Evolutionary conservation across 2,329 filamentous ascomycete genomes (phyloP), one percentile per base, ranked within the genome.

Genomic region (Colletotrichum agaves): DNA sequence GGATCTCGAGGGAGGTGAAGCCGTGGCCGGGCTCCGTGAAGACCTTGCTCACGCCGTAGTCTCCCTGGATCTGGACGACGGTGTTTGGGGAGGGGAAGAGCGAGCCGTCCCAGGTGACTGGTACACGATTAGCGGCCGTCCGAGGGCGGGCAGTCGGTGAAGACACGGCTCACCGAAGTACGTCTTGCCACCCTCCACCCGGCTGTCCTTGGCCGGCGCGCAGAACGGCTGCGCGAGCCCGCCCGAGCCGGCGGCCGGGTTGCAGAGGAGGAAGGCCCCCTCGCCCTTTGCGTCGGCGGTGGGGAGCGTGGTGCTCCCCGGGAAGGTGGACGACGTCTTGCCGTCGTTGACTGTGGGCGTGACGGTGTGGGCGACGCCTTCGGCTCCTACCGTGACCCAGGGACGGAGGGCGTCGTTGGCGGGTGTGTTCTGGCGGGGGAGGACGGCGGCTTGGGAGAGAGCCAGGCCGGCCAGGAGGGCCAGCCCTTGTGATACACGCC

Each of bases 41-140:
- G 27, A 43, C 46, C 3, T 69, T 57, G 8, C 50, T 47, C n/a
- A 39, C 53, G 55, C 58, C 55, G 44, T 44, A 70, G 52, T 67
- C 69, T 15, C 70, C 70, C 44, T 70, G 60, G 27, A 71, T 47
- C 41, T 64, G 56, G 35, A 71, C 35, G 44, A 59, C 55, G 7
- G 69, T 66, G 52, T 43, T 63, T 5, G 64, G 58, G 21, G 41
- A 41, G 39, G 70, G 52, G 44, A 71, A 71, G 37, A 71, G 46
- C n/a, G 41, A 46, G 11, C 58, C 39, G 44, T 71, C 70, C 70
- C 70, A 71, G 10, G 70, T 70, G 50, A 71, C 70, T 71, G 52
- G 12, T 23, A 44, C 27, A 57, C 23, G 47, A 57, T 70, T 46
- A 71, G 60, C 15, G 13, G 33, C 8, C 31, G 49, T 12, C 8